Conservation (phyloP, 495 filamentous ascomycete genomes). For the Physcia stellaris region DNA sequence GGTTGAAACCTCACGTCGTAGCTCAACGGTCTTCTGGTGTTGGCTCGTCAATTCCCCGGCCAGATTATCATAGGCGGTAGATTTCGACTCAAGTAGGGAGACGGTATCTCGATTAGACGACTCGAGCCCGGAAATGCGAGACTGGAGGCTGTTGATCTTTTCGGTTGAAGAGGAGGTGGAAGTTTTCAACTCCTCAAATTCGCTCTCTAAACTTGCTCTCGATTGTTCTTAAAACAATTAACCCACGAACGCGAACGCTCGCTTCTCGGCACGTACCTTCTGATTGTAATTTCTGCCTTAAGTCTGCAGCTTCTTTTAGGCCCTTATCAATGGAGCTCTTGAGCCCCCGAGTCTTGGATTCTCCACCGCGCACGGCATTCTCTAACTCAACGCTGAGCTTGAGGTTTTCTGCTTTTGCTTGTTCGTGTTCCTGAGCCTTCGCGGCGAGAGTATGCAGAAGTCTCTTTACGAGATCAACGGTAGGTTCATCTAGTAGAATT, state of each 20-base stretch:
- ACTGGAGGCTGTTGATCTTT: conserved; percentile 59
- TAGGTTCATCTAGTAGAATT: conserved; percentile 55
- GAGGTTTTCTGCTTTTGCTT: conserved; percentile 68
- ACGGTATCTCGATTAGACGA: conserved; percentile 82
- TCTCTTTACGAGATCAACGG: conserved; percentile 56
- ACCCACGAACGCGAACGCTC: conserved; percentile 11
- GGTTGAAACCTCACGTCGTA: conserved; percentile 63
- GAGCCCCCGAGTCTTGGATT: conserved; percentile 66
- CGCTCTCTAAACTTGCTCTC: conserved; percentile 56
- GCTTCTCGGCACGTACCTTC: conserved; percentile 48
- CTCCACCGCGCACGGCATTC: conserved; percentile 64
- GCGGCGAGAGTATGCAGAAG: conserved; percentile 52
- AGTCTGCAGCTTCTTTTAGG: conserved; percentile 60
- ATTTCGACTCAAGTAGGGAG: conserved; percentile 77
- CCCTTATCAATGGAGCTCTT: conserved; percentile 70
- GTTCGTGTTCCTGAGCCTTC: conserved; percentile 70
- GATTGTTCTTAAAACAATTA: conserved; percentile 38
- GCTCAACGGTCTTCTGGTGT: conserved; percentile 74
- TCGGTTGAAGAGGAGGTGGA: conserved; percentile 61
- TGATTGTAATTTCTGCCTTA: conserved; percentile 63
- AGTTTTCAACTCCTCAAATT: conserved; percentile 67
- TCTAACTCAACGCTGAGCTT: conserved; percentile 86
- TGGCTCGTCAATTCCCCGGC: conserved; percentile 73
- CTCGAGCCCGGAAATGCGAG: conserved; percentile 74
- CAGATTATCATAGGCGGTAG: conserved; percentile 69